Conservation (phyloP, 2,329 filamentous ascomycete species). For the Microdochium trichocladiopsis region DNA sequence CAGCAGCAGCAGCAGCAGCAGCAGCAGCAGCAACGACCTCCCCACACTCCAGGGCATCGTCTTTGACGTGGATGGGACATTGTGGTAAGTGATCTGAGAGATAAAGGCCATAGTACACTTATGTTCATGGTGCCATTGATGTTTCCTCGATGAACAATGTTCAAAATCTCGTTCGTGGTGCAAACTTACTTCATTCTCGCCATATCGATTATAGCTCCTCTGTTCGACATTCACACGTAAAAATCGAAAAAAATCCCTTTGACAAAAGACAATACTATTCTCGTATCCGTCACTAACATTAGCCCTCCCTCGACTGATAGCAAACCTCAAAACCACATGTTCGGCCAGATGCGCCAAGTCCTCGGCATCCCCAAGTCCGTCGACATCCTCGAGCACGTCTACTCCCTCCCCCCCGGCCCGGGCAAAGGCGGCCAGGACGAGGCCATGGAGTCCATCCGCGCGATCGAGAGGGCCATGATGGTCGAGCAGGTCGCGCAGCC, state of each 20-base stretch:
- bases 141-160: too few species aligned
- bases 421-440: conserved; percentile 49
- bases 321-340: conserved; percentile 94
- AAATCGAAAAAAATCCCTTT: not conserved
- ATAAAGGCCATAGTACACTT: too few species aligned
- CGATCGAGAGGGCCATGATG: conserved; percentile 80
- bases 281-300: too few species aligned
- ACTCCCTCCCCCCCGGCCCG: conserved; percentile 56
- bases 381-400: conserved; percentile 89
- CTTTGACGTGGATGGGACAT: conserved; percentile 92
- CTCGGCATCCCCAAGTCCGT: conserved; percentile 63
- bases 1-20: conserved; percentile 7
- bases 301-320: too few species aligned
- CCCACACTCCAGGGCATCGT: conserved; percentile 55
- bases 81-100: conserved; percentile 58
- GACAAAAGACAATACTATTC: too few species aligned
- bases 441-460: conserved; percentile 68
- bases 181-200: too few species aligned
- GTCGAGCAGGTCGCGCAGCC: conserved; percentile 70
- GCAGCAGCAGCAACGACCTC: conserved; percentile 10
- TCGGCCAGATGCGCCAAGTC: conserved; percentile 71
- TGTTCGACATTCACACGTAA: not conserved
- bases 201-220: not conserved
- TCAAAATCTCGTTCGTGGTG: too few species aligned
- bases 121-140: conserved; percentile 1